Percentiles rank a stretch among this genome's conserved stretches.
Conservation (phyloP, 768 basidiomycete genomes). For the Termitomyces sp. region DNA sequence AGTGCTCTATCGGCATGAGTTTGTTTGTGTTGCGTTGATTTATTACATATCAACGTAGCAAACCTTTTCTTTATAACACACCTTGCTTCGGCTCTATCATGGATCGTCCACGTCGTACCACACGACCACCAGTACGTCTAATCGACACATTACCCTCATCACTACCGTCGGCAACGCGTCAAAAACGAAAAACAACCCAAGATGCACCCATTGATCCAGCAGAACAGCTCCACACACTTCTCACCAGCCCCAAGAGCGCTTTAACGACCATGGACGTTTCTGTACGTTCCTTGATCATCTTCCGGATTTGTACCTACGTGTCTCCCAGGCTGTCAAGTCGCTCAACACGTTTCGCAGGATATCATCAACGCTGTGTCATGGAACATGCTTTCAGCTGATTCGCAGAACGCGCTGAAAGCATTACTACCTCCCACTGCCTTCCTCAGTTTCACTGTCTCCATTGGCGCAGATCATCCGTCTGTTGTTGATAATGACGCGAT, state of each 20-base stretch:
- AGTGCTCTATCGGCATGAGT: too few relatives aligned
- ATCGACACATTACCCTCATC: not conserved
- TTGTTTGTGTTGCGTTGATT: too few relatives aligned
- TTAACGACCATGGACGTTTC: constrained; percentile 33
- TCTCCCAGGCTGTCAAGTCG: constrained; percentile 10
- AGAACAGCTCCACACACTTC: constrained; percentile 8
- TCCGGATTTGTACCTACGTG: constrained; percentile 6
- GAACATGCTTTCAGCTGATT: constrained; percentile 38
- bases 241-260: constrained; percentile 10
- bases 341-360: constrained; percentile 33
- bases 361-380: constrained; percentile 42
- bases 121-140: constrained; percentile 7
- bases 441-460: constrained; percentile 19
- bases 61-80: not conserved
- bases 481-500: constrained; percentile 12
- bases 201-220: constrained; percentile 2
- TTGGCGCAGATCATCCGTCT: constrained; percentile 35
- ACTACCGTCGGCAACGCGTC: constrained; percentile 1
- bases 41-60: too few relatives aligned
- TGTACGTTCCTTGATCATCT: constrained; percentile 28
- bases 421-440: constrained; percentile 46
- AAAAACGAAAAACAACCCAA: constrained; percentile 9
- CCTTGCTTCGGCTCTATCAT: not conserved
- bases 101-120: constrained; percentile 16
- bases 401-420: constrained; percentile 26